These are phyloP conservation scores for Trichoderma polysporum DNA, from an alignment of 2,329 filamentous ascomycete species.

Conservation along the genomic window DNA sequence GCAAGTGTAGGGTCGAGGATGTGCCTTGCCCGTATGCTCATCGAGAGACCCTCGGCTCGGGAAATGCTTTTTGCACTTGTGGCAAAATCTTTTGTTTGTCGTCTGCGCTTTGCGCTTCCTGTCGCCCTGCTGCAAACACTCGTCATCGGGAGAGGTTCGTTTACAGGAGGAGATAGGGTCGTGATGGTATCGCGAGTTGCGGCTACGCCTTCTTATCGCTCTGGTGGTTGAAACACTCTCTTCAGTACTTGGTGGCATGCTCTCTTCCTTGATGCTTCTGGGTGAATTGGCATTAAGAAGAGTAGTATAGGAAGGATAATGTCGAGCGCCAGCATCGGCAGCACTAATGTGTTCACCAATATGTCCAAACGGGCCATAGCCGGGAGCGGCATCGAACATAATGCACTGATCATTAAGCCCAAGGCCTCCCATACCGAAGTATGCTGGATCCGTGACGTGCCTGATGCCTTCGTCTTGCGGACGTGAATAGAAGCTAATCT, in stretches of 20 bases:
- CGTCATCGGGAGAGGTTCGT: not conserved
- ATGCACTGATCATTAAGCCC: not conserved
- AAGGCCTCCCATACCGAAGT: not conserved
- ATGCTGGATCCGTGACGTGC: not conserved
- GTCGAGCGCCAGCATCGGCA: not conserved
- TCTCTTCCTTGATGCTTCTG: not conserved
- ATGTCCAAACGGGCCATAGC: not conserved
- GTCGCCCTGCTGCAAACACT: not conserved
- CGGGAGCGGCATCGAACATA: not conserved
- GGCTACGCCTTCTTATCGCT: not conserved
- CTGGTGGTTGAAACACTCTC: not conserved
- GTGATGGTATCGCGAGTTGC: not conserved
- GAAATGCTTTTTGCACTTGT: slow-evolving; percentile 36
- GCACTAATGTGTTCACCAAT: not conserved
- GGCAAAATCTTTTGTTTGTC: slow-evolving; percentile 21
- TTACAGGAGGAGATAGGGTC: not conserved
- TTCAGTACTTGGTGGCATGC: not conserved
- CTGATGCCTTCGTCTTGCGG: not conserved
- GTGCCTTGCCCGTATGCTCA: slow-evolving; percentile 42
- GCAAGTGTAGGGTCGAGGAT: slow-evolving; percentile 68
- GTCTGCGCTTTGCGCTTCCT: not conserved
- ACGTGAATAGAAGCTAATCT: not conserved
- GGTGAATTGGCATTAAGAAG: not conserved
- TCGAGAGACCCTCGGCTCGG: slow-evolving; percentile 46
- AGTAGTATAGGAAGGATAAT: not conserved